Conservation (phyloP, 2,329 filamentous ascomycete genomes). For the Aspergillus sp. region DNA sequence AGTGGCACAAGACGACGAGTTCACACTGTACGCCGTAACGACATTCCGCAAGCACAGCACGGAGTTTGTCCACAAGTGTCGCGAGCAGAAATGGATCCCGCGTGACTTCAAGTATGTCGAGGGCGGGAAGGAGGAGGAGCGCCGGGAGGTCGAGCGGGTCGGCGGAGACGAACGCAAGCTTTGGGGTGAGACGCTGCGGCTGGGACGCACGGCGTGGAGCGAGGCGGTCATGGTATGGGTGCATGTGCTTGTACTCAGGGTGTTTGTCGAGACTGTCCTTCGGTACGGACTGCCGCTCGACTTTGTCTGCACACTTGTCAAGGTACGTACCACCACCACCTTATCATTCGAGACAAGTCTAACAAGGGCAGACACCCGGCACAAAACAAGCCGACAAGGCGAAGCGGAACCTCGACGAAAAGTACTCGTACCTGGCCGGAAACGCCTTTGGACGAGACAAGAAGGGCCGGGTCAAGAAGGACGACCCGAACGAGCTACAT, state of each 20-base stretch:
- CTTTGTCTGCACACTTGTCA: slow-evolving; percentile 81
- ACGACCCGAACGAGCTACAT: slow-evolving; percentile 88
- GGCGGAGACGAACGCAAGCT: slow-evolving; percentile 86
- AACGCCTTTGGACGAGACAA: slow-evolving; percentile 95
- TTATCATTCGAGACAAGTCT: not conserved
- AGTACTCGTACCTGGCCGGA: slow-evolving; percentile 89
- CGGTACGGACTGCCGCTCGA: slow-evolving; percentile 90
- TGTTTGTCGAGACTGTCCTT: slow-evolving; percentile 98
- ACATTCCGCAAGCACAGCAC: slow-evolving; percentile 88
- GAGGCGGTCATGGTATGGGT: slow-evolving; percentile 97
- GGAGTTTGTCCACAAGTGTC: slow-evolving; percentile 89
- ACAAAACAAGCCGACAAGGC: slow-evolving; percentile 81
- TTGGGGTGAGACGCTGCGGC: slow-evolving; percentile 86
- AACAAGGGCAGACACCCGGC: slow-evolving; percentile 66
- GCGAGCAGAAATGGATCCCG: slow-evolving; percentile 93
- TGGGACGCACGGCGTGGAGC: slow-evolving; percentile 91
- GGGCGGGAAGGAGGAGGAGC: slow-evolving; percentile 86
- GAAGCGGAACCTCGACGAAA: slow-evolving; percentile 76
- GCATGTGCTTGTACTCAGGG: slow-evolving; percentile 84
- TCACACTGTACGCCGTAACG: slow-evolving; percentile 83
- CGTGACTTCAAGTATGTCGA: slow-evolving; percentile 93
- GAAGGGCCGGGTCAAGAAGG: slow-evolving; percentile 87
- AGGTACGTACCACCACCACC: slow-evolving; percentile 61
- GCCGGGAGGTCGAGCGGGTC: slow-evolving; percentile 80
- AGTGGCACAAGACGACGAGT: slow-evolving; percentile 86